These are phyloP conservation scores for Prunus mira DNA, from an alignment of 306 rosid genomes.

Conservation along the genomic window DNA sequence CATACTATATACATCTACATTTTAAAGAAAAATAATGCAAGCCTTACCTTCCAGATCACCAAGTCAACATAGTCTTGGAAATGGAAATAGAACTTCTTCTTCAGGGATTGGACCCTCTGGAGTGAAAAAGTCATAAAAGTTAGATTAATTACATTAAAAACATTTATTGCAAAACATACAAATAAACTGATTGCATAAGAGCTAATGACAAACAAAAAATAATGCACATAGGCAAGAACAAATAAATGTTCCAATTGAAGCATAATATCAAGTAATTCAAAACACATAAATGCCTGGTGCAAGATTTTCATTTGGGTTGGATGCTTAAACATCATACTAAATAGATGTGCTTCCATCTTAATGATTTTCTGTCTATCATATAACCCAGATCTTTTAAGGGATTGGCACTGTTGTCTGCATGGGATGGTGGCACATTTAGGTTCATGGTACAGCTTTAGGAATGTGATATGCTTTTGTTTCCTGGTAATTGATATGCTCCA, in stretches of 20 bases:
- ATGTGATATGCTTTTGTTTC: neutral
- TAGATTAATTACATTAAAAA: constrained; percentile 18
- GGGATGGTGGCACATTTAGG: neutral
- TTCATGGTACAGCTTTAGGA: neutral
- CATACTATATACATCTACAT: neutral
- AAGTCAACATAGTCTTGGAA: constrained; percentile 91
- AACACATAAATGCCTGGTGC: too few relatives aligned
- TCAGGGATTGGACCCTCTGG: constrained; percentile 79
- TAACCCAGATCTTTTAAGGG: neutral
- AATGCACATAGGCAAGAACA: too few relatives aligned
- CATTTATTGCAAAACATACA: neutral
- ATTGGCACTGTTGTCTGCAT: neutral
- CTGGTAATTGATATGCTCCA: neutral
- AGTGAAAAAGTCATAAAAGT: constrained; percentile 25
- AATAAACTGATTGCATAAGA: neutral
- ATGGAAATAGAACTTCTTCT: constrained; percentile 90
- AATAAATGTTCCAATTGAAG: too few relatives aligned
- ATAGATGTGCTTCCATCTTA: neutral
- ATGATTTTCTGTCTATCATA: neutral
- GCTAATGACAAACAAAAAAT: too few relatives aligned
- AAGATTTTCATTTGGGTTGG: neutral
- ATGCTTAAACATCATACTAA: neutral
- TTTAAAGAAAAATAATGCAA: constrained; percentile 7
- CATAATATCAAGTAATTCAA: too few relatives aligned
- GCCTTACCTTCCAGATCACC: constrained; percentile 86